phyloP scores from a whole-genome alignment of 768 basidiomycete genomes.

The Kwoniella sp. region DNA sequence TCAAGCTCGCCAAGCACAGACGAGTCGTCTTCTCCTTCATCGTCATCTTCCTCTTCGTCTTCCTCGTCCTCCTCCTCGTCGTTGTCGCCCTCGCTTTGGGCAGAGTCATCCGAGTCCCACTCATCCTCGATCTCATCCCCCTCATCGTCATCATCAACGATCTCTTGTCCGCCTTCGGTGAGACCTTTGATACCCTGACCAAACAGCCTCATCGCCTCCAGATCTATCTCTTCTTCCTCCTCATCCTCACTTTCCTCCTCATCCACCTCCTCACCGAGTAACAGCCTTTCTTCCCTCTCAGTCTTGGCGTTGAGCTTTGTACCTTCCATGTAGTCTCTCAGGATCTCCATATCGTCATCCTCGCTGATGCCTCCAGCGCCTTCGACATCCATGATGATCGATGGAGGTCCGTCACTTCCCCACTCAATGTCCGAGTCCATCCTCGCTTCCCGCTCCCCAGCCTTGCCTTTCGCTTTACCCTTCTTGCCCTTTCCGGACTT shows the following conservation, averaged over 20 bases:
- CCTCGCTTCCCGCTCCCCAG: slow-evolving; percentile 12
- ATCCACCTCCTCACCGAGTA: not conserved
- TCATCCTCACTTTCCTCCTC: slow-evolving; percentile 21
- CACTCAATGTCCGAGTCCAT: slow-evolving; percentile 47
- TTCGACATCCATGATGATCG: slow-evolving; percentile 13
- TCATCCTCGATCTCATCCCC: slow-evolving; percentile 7
- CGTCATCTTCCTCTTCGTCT: slow-evolving; percentile 7
- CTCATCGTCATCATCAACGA: slow-evolving; percentile 9
- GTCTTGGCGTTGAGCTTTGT: slow-evolving; percentile 27
- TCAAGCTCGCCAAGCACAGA: slow-evolving; percentile 10
- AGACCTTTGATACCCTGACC: slow-evolving; percentile 17
- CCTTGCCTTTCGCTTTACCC: slow-evolving; percentile 15
- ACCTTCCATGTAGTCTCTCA: slow-evolving; percentile 40
- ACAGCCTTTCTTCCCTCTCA: slow-evolving; percentile 7
- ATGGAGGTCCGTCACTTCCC: slow-evolving; percentile 48
- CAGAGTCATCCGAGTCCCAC: slow-evolving; percentile 6
- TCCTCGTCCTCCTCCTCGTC: not conserved
- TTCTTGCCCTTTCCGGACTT: slow-evolving; percentile 6
- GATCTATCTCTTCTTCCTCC: slow-evolving; percentile 45
- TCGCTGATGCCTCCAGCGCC: slow-evolving; percentile 8
- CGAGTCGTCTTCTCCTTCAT: slow-evolving; percentile 5
- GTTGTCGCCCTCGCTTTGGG: not conserved
- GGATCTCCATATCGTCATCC: slow-evolving; percentile 28
- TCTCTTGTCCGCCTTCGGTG: slow-evolving; percentile 7
- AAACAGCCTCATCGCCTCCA: slow-evolving; percentile 12